These are phyloP conservation scores for Xerophyta viscosa DNA, from an alignment of 106 monocot genomes.

Conservation along the genomic window DNA sequence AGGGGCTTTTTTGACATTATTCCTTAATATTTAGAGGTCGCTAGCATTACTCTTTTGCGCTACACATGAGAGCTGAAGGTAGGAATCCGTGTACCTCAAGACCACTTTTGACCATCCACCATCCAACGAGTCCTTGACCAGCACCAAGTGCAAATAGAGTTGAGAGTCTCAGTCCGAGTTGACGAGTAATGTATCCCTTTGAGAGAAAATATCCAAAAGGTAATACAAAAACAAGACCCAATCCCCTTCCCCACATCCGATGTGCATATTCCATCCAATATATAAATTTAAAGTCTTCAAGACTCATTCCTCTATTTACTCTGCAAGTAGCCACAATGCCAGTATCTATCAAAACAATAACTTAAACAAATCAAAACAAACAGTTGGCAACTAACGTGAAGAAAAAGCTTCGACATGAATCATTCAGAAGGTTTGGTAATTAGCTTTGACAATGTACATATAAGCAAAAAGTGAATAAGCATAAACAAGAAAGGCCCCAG, in stretches of 20 bases:
- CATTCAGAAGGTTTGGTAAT: no score
- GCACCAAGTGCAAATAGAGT: conserved; percentile 85
- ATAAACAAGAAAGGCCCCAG: no score
- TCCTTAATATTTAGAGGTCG: no score
- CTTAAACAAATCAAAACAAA: no score
- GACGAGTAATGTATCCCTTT: conserved; percentile 83
- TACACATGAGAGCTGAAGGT: no score
- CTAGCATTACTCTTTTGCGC: no score
- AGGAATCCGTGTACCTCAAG: conserved; percentile 43
- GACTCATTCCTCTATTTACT: conserved; percentile 85
- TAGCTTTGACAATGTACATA: no score
- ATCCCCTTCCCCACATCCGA: conserved; percentile 96
- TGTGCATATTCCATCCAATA: conserved; percentile 99
- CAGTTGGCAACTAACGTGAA: no score
- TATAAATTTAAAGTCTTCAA: conserved; percentile 97
- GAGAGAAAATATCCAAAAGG: conserved; percentile 82
- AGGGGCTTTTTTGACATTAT: no score
- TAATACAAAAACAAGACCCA: conserved; percentile 75
- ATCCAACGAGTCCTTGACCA: conserved; percentile 87
- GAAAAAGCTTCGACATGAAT: no score
- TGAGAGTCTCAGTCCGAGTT: conserved; percentile 72
- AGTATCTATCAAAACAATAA: no score
- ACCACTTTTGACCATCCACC: conserved; percentile 99
- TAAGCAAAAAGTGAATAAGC: no score
- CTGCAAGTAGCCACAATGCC: conserved; percentile 22